phyloP scores from a whole-genome alignment of 148 eudicot genomes.

The Heliamphora exappendiculata region DNA sequence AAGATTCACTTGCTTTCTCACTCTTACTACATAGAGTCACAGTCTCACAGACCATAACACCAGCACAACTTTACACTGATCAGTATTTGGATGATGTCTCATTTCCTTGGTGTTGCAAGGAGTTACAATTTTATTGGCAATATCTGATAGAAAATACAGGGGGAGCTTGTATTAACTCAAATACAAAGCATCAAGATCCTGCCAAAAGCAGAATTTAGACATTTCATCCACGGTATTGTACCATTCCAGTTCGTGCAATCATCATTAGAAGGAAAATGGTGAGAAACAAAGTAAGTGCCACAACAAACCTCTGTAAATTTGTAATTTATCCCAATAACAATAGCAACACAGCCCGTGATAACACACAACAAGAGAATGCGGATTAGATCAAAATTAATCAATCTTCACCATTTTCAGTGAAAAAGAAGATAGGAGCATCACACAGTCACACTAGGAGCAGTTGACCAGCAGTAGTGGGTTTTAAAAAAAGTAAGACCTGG shows the following conservation, averaged over 20 bases:
- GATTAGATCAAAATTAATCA: not conserved
- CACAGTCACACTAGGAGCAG: too few species aligned
- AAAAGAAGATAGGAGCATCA: not conserved
- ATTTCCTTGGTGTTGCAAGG: not conserved
- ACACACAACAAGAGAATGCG: not conserved
- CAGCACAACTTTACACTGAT: too few species aligned
- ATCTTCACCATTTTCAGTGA: not conserved
- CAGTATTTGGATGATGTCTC: not conserved
- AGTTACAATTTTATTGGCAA: not conserved
- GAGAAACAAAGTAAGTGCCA: not conserved
- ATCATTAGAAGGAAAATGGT: not conserved
- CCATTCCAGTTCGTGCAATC: too few species aligned
- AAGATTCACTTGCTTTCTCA: too few species aligned
- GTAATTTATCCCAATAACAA: not conserved
- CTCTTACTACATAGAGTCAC: too few species aligned
- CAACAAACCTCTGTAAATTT: not conserved
- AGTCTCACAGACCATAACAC: too few species aligned
- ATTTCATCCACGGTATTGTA: too few species aligned
- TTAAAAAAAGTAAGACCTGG: constrained; percentile 31
- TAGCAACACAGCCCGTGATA: not conserved
- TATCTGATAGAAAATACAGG: not conserved
- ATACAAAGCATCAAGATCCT: too few species aligned
- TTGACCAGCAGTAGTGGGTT: not conserved
- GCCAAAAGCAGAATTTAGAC: not conserved
- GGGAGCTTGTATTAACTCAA: not conserved